phyloP scores from a whole-genome alignment of 108 stramenopile species.

The Cyclotella choctawhatcheeana region DNA sequence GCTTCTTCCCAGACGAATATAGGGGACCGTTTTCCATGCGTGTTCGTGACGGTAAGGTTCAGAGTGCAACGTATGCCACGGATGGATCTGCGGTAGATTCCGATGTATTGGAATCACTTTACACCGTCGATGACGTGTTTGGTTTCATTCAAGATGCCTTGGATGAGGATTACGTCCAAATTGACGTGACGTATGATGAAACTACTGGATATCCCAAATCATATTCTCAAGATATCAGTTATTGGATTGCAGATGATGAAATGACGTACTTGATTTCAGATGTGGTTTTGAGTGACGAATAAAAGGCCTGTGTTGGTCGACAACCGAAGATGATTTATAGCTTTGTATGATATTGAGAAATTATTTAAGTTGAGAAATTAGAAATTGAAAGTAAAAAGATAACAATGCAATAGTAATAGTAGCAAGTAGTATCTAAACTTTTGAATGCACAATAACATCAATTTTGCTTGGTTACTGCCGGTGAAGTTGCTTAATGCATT shows the following conservation, averaged over 20 bases:
- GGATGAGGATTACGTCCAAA: not conserved
- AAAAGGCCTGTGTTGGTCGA: not conserved
- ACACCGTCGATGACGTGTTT: not conserved
- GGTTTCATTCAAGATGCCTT: not conserved
- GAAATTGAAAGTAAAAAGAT: not conserved
- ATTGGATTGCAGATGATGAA: not conserved
- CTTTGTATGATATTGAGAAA: too few species aligned
- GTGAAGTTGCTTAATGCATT: too few species aligned
- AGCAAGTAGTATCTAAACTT: not conserved
- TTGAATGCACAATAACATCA: too few species aligned
- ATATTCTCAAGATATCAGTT: not conserved
- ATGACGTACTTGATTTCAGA: not conserved
- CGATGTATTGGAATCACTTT: not conserved
- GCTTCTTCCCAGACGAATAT: not conserved
- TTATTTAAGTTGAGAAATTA: too few species aligned
- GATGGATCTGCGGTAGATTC: not conserved
- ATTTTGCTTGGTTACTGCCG: too few species aligned
- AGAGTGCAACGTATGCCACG: not conserved
- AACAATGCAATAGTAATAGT: not conserved
- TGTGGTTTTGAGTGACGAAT: not conserved
- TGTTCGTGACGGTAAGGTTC: not conserved
- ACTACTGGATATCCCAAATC: not conserved
- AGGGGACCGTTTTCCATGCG: not conserved
- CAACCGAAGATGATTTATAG: too few species aligned
- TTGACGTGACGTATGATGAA: not conserved